Conservation (phyloP, 2,329 filamentous ascomycete species). For the Podosphaera aphanis region DNA sequence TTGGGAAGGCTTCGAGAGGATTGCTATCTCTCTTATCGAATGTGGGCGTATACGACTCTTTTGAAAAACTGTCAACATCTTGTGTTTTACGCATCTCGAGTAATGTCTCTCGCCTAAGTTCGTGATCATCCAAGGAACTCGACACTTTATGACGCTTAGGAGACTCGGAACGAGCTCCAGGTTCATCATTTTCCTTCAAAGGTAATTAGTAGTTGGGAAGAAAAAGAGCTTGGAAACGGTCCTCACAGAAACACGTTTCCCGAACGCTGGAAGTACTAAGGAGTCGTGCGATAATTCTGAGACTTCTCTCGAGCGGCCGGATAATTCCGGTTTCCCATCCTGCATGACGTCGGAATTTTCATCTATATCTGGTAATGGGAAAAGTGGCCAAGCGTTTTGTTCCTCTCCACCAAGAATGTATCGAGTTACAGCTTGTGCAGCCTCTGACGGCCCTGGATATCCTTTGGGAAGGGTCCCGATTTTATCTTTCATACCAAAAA, state of each 20-base stretch:
- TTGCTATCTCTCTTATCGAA: background rate
- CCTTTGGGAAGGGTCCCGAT: constrained; percentile 7
- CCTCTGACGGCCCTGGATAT: constrained; percentile 7
- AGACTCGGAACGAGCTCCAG: constrained; percentile 2
- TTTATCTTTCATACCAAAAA: constrained; percentile 8
- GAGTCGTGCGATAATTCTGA: background rate
- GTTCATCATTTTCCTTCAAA: constrained; percentile 4
- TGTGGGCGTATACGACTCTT: no score
- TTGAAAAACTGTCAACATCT: background rate
- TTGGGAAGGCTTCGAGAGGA: background rate
- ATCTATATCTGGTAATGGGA: constrained; percentile 9
- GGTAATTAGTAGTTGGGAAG: constrained; percentile 2
- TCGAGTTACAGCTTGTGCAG: constrained; percentile 9
- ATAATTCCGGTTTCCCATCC: background rate
- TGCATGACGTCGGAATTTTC: background rate
- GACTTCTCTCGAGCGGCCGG: background rate
- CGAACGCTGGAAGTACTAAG: background rate
- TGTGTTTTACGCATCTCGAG: constrained; percentile 1
- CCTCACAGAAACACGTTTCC: constrained; percentile 5
- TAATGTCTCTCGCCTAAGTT: background rate
- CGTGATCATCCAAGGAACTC: no score
- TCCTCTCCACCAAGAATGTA: constrained; percentile 6
- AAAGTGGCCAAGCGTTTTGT: constrained; percentile 8
- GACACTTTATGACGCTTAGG: constrained; percentile 6
- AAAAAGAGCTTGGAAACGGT: background rate